These are phyloP conservation scores for Rhododendron simsii DNA, from an alignment of 148 eudicot species.

Conservation along the genomic window DNA sequence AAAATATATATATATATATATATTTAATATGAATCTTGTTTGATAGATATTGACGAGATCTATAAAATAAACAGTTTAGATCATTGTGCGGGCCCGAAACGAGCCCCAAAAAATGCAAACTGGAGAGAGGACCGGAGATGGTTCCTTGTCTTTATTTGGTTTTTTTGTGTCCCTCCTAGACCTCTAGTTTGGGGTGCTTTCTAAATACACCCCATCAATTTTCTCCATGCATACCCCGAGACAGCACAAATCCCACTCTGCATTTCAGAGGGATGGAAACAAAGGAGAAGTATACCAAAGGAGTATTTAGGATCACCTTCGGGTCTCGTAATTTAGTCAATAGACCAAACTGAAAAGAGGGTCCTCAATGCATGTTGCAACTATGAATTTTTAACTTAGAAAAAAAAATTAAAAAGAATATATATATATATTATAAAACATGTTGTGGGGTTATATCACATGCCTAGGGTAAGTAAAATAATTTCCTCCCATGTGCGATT, in stretches of 20 bases:
- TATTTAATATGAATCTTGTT: no score
- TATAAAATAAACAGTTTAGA: no score
- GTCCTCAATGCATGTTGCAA: not conserved
- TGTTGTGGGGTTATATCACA: not conserved
- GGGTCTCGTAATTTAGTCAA: not conserved
- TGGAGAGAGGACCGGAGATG: no score
- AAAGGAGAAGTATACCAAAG: not conserved
- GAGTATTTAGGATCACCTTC: not conserved
- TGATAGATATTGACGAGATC: no score
- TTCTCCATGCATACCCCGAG: not conserved
- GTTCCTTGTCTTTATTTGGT: not conserved
- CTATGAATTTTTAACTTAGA: not conserved
- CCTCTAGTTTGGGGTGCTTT: not conserved
- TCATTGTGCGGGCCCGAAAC: no score
- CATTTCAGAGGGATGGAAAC: not conserved
- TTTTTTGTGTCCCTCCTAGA: not conserved
- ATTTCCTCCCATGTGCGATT: constrained; percentile 1
- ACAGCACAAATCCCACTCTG: not conserved
- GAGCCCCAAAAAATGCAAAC: no score
- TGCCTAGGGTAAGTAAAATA: not conserved
- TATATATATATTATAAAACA: not conserved
- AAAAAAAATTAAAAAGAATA: not conserved
- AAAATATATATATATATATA: no score
- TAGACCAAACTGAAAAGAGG: not conserved
- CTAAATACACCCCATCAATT: not conserved